These are phyloP conservation scores for Microthyrium microscopicum DNA, from an alignment of 2,329 filamentous ascomycete species.

Conservation along the genomic window DNA sequence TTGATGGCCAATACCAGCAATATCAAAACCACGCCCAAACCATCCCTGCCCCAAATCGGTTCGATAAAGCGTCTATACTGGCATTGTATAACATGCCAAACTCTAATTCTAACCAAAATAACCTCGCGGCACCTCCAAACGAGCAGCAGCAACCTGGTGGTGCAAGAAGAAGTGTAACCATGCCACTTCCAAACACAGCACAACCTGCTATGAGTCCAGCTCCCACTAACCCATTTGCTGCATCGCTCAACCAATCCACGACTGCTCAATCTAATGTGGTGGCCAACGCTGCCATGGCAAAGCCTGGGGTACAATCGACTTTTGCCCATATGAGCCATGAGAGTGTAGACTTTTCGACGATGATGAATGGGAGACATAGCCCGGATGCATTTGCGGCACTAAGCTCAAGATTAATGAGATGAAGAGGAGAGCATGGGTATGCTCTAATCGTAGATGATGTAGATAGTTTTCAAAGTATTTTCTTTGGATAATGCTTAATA, in stretches of 20 bases:
- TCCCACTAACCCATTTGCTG: too few relatives aligned
- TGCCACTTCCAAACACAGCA: too few relatives aligned
- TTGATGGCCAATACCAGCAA: conserved; percentile 14
- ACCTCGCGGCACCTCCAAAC: too few relatives aligned
- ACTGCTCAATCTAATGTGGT: too few relatives aligned
- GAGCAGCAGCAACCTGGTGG: too few relatives aligned
- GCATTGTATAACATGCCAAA: conserved; percentile 54
- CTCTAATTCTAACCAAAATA: conserved; percentile 29
- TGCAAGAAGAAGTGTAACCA: too few relatives aligned
- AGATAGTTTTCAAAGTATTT: too few relatives aligned
- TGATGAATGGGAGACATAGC: conserved; percentile 52
- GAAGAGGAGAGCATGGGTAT: too few relatives aligned
- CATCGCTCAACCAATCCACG: too few relatives aligned
- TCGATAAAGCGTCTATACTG: conserved; percentile 59
- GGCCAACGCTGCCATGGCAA: background rate
- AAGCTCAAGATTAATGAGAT: conserved; percentile 32
- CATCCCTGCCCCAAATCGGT: conserved; percentile 26
- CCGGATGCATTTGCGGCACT: conserved; percentile 67
- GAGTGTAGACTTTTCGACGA: conserved; percentile 45
- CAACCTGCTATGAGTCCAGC: too few relatives aligned
- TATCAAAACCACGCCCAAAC: conserved; percentile 14
- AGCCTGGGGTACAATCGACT: conserved; percentile 11
- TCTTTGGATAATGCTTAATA: too few relatives aligned
- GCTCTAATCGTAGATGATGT: too few relatives aligned
- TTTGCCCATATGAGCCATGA: conserved; percentile 43